phyloP scores from a whole-genome alignment of 1,284 basidiomycete species.

The Wolfiporia cocos region DNA sequence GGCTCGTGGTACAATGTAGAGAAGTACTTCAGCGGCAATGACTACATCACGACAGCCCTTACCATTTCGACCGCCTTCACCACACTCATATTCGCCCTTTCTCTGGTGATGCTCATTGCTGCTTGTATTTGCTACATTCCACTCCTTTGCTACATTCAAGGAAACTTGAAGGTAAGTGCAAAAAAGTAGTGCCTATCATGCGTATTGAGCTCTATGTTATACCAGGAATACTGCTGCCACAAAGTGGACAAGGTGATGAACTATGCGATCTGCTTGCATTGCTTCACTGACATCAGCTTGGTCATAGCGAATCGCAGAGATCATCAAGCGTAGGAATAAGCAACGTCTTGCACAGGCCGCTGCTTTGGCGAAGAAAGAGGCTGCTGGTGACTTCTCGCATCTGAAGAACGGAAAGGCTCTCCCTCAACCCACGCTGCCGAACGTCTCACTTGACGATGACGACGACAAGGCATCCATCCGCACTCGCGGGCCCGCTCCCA shows the following conservation, averaged over 20 bases:
- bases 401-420: constrained; percentile 86
- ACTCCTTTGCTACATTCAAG: constrained; percentile 90
- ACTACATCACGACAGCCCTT: constrained; percentile 75
- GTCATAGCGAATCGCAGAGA: constrained; percentile 77
- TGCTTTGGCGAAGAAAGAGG: constrained; percentile 86
- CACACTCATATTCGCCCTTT: constrained; percentile 81
- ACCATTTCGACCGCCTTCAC: constrained; percentile 90
- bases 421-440: constrained; percentile 95
- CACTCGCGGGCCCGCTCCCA: constrained; percentile 50
- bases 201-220: constrained; percentile 7
- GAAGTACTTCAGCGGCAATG: constrained; percentile 66
- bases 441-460: constrained; percentile 82
- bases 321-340: constrained; percentile 90
- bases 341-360: constrained; percentile 80
- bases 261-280: too few relatives aligned
- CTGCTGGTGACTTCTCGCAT: constrained; percentile 84
- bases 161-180: constrained; percentile 77
- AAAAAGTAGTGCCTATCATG: constrained; percentile 1
- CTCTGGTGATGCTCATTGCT: constrained; percentile 73
- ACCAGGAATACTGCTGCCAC: constrained; percentile 95
- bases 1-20: constrained; percentile 61
- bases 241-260: constrained; percentile 87
- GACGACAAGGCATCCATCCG: constrained; percentile 56
- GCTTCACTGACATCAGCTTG: constrained; percentile 1
- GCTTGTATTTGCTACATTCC: constrained; percentile 91